Base-by-base conservation (phyloP, 176 grass and related monocot species). In the Puccinellia tenuiflora region DNA sequence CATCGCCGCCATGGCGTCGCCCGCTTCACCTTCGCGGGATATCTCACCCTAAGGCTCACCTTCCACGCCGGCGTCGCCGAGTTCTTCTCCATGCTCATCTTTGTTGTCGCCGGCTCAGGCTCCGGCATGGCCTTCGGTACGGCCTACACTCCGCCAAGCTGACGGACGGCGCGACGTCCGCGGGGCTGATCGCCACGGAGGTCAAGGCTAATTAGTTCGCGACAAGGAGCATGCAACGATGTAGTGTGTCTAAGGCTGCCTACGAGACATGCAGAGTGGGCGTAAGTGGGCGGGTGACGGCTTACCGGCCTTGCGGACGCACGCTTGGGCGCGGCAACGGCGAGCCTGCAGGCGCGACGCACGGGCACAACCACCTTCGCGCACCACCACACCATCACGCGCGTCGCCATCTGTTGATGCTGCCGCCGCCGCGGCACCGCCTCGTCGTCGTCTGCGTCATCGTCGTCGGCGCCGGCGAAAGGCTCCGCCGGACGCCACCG, bases 331-430 rank as follows among this genome's bases (percentile, higher is more conserved):
- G 47, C 88, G 68, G 89, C 90, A 83, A 96, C 93, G 86, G 83
- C 89, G 82, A 96, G 68, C 93, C 68, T 71, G 39, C 93, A 99
- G 3, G 87, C 96, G 33, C 93, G 87, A 85, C 87, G 92, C 74
- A 96, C 85, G 25, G 91, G 87, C 59, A 85, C 85, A 11, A 96
- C 85, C 60, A 99, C 90, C 59, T 72, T 88, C 4, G 88, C 65
- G 34, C 87, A 89, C 93, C 96, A 96, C 96, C 96, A 96, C 69
- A 93, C 89, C 96, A 99, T 99, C 53, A 92, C 87, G 66, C 86
- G 76, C 33, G 77, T 77, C 25, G 81, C 85, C 53, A 90, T 90
- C 84, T 75, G 79, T 57, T 35, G 72, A 7, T 6, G 81, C 74
- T 17, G n/a, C n/a, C n/a, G n/a, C n/a, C n/a, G n/a, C n/a, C n/a